These are phyloP conservation scores for Trichophyton rubrum DNA, from an alignment of 2,329 filamentous ascomycete species.

Conservation along the genomic window DNA sequence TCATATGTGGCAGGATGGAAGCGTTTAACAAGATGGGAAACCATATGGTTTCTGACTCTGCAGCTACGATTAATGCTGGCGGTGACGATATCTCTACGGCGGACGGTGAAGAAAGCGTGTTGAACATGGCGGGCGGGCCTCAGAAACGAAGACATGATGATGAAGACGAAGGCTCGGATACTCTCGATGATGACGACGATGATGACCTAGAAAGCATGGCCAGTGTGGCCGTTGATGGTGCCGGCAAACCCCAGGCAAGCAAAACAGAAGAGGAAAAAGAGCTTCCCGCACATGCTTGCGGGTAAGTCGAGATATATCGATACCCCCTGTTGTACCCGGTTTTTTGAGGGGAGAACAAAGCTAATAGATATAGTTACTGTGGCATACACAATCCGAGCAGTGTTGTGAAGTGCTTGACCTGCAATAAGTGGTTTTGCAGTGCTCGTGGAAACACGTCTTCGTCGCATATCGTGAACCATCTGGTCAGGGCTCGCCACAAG, in stretches of 20 bases:
- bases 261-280: conserved; percentile 72
- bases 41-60: conserved; percentile 52
- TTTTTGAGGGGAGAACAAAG: neutral
- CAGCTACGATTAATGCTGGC: conserved; percentile 68
- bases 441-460: conserved; percentile 92
- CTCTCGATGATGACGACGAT: conserved; percentile 73
- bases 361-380: conserved; percentile 55
- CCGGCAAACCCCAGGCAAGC: conserved; percentile 45
- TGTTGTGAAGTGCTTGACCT: conserved; percentile 90
- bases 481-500: conserved; percentile 94
- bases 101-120: conserved; percentile 67
- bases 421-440: conserved; percentile 98
- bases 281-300: conserved; percentile 87
- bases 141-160: conserved; percentile 63
- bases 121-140: conserved; percentile 51
- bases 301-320: conserved; percentile 46
- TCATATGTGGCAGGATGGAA: conserved; percentile 48
- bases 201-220: conserved; percentile 67
- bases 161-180: conserved; percentile 79
- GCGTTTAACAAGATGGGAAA: conserved; percentile 83
- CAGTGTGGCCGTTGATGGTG: conserved; percentile 66
- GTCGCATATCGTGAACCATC: conserved; percentile 95
- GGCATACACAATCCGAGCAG: conserved; percentile 92
- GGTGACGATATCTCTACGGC: conserved; percentile 63
- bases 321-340: neutral